Percentiles rank a stretch among this genome's conserved stretches.
Evolutionary conservation across 2,329 filamentous ascomycete species (phyloP).

Genomic region (Diaporthe vaccinii): DNA sequence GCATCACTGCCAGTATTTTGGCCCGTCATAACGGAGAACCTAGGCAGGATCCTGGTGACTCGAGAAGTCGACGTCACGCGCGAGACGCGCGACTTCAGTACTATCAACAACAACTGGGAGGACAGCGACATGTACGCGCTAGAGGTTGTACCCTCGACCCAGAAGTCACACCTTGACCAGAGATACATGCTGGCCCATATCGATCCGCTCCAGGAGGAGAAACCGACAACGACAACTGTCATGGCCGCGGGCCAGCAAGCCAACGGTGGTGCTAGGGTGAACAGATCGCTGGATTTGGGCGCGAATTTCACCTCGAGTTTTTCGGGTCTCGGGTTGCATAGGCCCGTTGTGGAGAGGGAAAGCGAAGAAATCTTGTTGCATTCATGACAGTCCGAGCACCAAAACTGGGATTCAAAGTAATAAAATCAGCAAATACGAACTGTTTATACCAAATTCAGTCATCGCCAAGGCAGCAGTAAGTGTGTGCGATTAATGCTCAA

Average conservation of each 20-base stretch:
- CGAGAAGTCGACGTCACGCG: constrained; percentile 50
- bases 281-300: constrained; percentile 9
- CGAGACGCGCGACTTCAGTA: constrained; percentile 34
- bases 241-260: not conserved
- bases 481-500: not conserved
- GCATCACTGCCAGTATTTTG: constrained; percentile 36
- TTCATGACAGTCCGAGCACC: not conserved
- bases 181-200: not conserved
- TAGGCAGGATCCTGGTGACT: constrained; percentile 53
- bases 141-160: not conserved
- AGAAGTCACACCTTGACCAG: not conserved
- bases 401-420: not conserved
- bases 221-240: constrained; percentile 22
- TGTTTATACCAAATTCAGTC: not conserved
- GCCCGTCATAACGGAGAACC: constrained; percentile 45
- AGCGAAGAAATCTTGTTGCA: constrained; percentile 14
- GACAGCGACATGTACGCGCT: constrained; percentile 13
- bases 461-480: not conserved
- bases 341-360: constrained; percentile 14
- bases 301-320: not conserved
- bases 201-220: constrained; percentile 16
- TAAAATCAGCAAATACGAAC: not conserved
- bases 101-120: not conserved
- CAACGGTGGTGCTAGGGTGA: not conserved
- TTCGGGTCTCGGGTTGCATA: not conserved